Evolutionary conservation across 139 green algal genomes (phyloP).

Genomic region (Chlorella sorokiniana): DNA sequence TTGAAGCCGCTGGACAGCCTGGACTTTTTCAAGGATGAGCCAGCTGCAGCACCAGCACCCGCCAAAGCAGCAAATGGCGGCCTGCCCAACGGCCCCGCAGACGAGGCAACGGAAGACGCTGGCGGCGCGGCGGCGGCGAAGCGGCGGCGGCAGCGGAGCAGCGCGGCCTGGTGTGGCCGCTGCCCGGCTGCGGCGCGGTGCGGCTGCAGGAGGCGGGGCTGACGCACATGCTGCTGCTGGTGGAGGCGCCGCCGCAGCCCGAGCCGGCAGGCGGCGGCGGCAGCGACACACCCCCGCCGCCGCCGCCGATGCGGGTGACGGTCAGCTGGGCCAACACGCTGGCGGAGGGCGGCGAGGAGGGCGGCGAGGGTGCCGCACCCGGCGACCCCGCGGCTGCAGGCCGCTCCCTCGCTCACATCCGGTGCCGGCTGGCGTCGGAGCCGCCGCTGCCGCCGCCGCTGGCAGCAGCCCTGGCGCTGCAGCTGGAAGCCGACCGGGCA

Average conservation of each 20-base stretch:
- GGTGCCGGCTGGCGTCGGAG: not conserved
- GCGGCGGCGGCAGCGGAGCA: not conserved
- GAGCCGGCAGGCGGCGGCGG: not conserved
- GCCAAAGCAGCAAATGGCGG: not conserved
- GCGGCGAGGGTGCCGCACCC: not conserved
- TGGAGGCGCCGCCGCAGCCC: slow-evolving; percentile 3
- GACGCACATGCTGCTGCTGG: not conserved
- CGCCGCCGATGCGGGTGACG: not conserved
- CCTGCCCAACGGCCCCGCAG: not conserved
- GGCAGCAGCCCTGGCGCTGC: not conserved
- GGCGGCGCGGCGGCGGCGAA: too few relatives aligned
- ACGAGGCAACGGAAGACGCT: not conserved
- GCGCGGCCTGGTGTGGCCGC: slow-evolving; percentile 12
- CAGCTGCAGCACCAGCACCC: not conserved
- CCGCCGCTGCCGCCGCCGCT: slow-evolving; percentile 1
- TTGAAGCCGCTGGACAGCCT: not conserved
- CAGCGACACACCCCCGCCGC: not conserved
- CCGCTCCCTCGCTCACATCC: slow-evolving; percentile 2
- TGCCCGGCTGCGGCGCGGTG: slow-evolving; percentile 19
- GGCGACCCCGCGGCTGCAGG: not conserved
- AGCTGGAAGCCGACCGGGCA: not conserved
- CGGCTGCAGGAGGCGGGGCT: slow-evolving; percentile 1
- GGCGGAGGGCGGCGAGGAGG: not conserved
- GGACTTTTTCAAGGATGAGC: not conserved
- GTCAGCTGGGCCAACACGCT: slow-evolving; percentile 18